phyloP scores from a whole-genome alignment of 129 eudicot species.

The Pseudognaphalium luteoalbum region DNA sequence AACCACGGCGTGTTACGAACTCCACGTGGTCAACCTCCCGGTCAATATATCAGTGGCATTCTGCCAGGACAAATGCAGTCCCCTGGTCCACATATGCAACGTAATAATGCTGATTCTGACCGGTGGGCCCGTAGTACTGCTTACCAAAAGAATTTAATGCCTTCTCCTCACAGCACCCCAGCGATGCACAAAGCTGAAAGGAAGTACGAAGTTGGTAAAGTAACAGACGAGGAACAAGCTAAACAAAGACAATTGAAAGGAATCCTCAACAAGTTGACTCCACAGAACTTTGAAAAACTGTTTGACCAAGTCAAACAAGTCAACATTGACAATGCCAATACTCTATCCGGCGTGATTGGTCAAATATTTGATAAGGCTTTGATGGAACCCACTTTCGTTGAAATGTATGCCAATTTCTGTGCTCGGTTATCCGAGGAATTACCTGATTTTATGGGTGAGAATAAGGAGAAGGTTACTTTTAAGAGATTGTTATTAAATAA shows the following conservation, averaged over 20 bases:
- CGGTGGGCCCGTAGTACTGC: conserved; percentile 74
- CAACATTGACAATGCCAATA: conserved; percentile 54
- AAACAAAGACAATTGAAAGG: conserved; percentile 85
- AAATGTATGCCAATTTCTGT: conserved; percentile 81
- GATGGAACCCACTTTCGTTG: conserved; percentile 72
- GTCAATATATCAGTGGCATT: conserved; percentile 60
- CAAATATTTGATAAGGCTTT: conserved; percentile 89
- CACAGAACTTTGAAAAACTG: conserved; percentile 86
- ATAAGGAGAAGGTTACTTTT: conserved; percentile 32
- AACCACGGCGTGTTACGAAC: conserved; percentile 70
- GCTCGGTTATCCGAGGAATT: conserved; percentile 63
- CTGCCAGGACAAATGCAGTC: conserved; percentile 71
- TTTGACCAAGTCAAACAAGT: conserved; percentile 87
- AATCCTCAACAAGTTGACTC: conserved; percentile 84
- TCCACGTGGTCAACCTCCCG: conserved; percentile 59
- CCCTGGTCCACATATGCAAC: conserved; percentile 55
- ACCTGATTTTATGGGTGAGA: conserved; percentile 64
- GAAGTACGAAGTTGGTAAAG: conserved; percentile 87
- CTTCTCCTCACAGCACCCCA: conserved; percentile 74
- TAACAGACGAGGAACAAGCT: conserved; percentile 82
- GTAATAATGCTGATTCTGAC: conserved; percentile 72
- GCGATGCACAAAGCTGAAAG: conserved; percentile 82
- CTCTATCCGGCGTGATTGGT: conserved; percentile 62
- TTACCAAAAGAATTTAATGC: conserved; percentile 72
- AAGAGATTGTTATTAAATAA: conserved; percentile 51